These are phyloP conservation scores for Colletotrichum tofieldiae DNA, from an alignment of 2,329 filamentous ascomycete species.

Conservation along the genomic window DNA sequence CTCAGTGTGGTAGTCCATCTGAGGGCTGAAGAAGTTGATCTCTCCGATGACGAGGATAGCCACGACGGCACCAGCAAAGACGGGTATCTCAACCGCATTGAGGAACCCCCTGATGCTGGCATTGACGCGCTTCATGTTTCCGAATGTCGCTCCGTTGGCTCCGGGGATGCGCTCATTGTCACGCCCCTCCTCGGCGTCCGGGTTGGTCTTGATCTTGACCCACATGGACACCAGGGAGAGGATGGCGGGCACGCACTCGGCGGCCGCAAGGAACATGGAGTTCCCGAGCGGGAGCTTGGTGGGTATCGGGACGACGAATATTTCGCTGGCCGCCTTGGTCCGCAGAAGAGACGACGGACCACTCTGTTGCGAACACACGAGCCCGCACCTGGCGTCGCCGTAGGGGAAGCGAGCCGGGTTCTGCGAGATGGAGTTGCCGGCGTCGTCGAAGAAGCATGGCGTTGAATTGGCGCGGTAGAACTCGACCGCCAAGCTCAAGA, in stretches of 20 bases:
- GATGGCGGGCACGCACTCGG: slow-evolving; percentile 76
- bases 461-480: slow-evolving; percentile 70
- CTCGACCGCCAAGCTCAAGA: slow-evolving; percentile 75
- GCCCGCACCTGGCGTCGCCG: slow-evolving; percentile 58
- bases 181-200: slow-evolving; percentile 49
- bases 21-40: slow-evolving; percentile 73
- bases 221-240: slow-evolving; percentile 74
- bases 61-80: slow-evolving; percentile 72
- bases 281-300: slow-evolving; percentile 70
- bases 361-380: slow-evolving; percentile 60
- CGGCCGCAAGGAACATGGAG: slow-evolving; percentile 73
- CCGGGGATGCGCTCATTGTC: slow-evolving; percentile 63
- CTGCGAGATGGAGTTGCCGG: slow-evolving; percentile 54
- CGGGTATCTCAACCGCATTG: slow-evolving; percentile 69
- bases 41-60: slow-evolving; percentile 75
- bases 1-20: slow-evolving; percentile 73
- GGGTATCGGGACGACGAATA: slow-evolving; percentile 75
- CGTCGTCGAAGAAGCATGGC: slow-evolving; percentile 59
- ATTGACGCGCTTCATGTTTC: slow-evolving; percentile 69
- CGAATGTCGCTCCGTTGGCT: slow-evolving; percentile 68
- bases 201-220: slow-evolving; percentile 67
- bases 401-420: slow-evolving; percentile 62
- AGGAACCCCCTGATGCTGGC: slow-evolving; percentile 68
- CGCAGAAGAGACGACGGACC: slow-evolving; percentile 72
- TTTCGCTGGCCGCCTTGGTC: slow-evolving; percentile 69